phyloP scores from a whole-genome alignment of 2,329 filamentous ascomycete genomes.

The Parastagonospora nodorum region DNA sequence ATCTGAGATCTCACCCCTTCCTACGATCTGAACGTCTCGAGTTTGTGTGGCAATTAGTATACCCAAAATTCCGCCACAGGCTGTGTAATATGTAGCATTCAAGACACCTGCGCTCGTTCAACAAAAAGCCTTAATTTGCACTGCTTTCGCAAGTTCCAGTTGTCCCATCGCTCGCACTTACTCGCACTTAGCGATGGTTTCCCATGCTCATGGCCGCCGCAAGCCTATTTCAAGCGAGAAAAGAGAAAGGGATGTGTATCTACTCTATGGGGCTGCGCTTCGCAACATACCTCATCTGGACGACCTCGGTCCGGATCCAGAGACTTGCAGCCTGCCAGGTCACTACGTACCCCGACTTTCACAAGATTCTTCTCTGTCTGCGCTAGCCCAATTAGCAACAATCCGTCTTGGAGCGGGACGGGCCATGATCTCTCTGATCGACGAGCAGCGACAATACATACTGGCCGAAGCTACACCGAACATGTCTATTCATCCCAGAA shows the following conservation, averaged over 20 bases:
- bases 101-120: no score
- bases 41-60: no score
- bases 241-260: constrained; percentile 33
- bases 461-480: constrained; percentile 46
- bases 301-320: constrained; percentile 3
- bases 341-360: constrained; percentile 25
- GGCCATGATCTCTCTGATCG: constrained; percentile 45
- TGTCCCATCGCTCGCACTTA: no score
- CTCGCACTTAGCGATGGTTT: background rate
- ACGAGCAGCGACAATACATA: constrained; percentile 41
- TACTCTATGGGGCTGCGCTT: constrained; percentile 32
- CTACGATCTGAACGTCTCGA: no score
- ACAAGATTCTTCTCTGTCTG: constrained; percentile 37
- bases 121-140: no score
- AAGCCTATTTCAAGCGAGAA: constrained; percentile 7
- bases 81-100: no score
- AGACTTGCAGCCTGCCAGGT: constrained; percentile 11
- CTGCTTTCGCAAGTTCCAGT: no score
- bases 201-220: background rate
- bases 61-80: no score
- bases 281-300: constrained; percentile 28
- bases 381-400: constrained; percentile 43
- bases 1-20: no score
- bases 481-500: constrained; percentile 24
- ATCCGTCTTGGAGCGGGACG: constrained; percentile 40